A percentile compares a stretch with the other conserved stretches of the same genome.
Evolutionary conservation across 441 rosid genomes (phyloP).

Genomic region (Syzygium syzygioides): DNA sequence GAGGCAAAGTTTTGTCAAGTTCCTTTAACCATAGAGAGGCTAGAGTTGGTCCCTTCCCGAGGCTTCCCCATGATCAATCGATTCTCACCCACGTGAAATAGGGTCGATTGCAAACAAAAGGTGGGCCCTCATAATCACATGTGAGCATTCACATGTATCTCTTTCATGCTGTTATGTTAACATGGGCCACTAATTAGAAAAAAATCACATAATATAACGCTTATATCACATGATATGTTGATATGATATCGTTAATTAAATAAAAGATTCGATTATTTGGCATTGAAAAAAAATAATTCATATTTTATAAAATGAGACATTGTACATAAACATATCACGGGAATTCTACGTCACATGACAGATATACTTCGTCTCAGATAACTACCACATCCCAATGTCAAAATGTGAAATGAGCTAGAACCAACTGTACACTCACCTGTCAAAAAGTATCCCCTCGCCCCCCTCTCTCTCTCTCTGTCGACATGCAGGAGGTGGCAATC

Average conservation of each 20-base stretch:
- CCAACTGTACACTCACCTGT: neutral
- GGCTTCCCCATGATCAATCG: neutral
- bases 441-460: neutral
- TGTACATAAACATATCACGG: neutral
- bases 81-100: neutral
- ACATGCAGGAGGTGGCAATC: neutral
- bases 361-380: neutral
- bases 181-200: rapidly evolving
- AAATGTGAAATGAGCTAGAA: neutral
- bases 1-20: neutral
- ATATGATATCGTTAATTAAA: rapidly evolving
- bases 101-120: neutral
- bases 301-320: neutral
- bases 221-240: rapidly evolving
- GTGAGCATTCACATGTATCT: neutral
- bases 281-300: rapidly evolving
- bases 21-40: neutral
- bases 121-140: neutral
- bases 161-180: neutral
- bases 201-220: rapidly evolving
- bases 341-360: neutral
- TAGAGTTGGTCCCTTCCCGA: neutral
- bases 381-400: neutral
- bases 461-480: neutral
- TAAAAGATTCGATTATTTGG: neutral